Conservation (phyloP, 140 eudicot species). For the Ambrosia hybrid region DNA sequence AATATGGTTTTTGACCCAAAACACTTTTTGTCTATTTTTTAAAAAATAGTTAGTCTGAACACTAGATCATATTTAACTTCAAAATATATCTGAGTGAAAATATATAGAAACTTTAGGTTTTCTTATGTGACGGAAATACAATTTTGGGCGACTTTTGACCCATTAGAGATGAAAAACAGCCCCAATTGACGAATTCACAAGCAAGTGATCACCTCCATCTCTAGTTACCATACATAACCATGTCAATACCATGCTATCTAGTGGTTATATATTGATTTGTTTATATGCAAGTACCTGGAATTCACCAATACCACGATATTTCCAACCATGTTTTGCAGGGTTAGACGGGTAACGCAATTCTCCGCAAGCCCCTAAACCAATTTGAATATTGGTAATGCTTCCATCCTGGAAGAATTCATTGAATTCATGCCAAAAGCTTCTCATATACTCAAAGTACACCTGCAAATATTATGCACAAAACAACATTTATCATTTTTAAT, state of each 20-base stretch:
- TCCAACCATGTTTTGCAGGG: constrained; percentile 47
- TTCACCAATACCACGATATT: constrained; percentile 92
- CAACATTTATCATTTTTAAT: not conserved
- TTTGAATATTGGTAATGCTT: constrained; percentile 62
- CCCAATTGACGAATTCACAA: not conserved
- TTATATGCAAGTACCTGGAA: constrained; percentile 56
- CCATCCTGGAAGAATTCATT: constrained; percentile 70
- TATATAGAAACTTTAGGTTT: not conserved
- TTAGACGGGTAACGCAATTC: no score
- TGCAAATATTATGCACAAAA: constrained; percentile 31
- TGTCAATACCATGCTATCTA: constrained; percentile 6
- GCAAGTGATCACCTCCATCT: not conserved
- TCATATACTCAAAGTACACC: constrained; percentile 91
- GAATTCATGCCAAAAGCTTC: constrained; percentile 76
- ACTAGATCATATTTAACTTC: not conserved
- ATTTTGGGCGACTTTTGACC: not conserved
- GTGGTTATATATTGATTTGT: not conserved
- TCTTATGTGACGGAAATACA: not conserved
- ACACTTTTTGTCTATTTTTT: not conserved
- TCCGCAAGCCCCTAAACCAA: constrained; percentile 32
- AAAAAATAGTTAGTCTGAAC: not conserved
- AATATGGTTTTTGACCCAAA: not conserved
- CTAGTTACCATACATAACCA: constrained; percentile 4
- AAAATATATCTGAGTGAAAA: not conserved
- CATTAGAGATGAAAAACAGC: not conserved